Base-by-base conservation (phyloP, 2,329 filamentous ascomycete genomes). In the Cytospora paraplurivora region DNA sequence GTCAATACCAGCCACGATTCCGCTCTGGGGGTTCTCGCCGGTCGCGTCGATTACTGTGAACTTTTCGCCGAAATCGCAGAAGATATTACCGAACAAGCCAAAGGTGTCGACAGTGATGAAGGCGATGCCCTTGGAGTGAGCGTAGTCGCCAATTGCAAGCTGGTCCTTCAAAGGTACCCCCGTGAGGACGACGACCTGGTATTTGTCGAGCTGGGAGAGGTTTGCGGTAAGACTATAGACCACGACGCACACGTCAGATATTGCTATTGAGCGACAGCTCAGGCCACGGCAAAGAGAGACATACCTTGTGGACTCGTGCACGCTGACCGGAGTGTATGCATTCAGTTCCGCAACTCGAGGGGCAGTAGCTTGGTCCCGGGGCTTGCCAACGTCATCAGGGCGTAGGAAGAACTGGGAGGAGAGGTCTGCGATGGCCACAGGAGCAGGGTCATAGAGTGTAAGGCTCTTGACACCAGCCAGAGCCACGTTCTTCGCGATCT, bases 401-500 rank as follows among this genome's bases (percentile, higher is more conserved):
- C 87, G 92, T 27, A 99, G 87, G 84, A 99, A 99, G 84, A 99
- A 99, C 77, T 99, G 95, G 51, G 95, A 91, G 49, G 95, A 98
- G 38, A 99, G 87, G 74, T 99, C 95, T 71, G 92, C 85, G 70
- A 97, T 90, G 69, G 88, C 84, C 60, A 91, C 90, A 50, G 92
- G 92, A 55, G 88, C 87, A 54, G 95, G 94, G 75, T 99, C 95
- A 81, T 93, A 92, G 62, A 99, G 85, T 1, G 94, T 95, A 70
- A 99, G 81, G 73, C 93, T 97, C 84, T 99, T 99, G 79, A 99
- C 95, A 76, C 95, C 95, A 71, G 95, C 95, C 71, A 99, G 88
- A 65, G 95, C 95, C 73, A 99, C 92, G 73, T 99, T 99, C 85
- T 99, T 99, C 73, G 95, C 94, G 71, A 99, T 95, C 79, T 99